Evolutionary conservation across 2,329 filamentous ascomycete genomes (phyloP).

Genomic region (Nigrospora oryzae): DNA sequence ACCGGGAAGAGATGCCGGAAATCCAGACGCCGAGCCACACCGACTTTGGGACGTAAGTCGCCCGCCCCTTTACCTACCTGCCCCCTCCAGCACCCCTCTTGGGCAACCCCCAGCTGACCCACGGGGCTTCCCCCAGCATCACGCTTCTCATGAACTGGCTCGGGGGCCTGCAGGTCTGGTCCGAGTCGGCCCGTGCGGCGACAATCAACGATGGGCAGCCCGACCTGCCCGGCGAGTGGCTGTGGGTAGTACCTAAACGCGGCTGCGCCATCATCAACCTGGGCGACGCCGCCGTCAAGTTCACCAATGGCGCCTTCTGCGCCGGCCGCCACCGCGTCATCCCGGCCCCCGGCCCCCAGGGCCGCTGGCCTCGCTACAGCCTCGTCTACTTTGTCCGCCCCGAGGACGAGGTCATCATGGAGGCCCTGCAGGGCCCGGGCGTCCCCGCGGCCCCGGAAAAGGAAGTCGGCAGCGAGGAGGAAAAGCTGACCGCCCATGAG

Average conservation of each 20-base stretch:
- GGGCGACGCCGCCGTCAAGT: constrained; percentile 27
- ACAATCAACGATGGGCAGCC: constrained; percentile 14
- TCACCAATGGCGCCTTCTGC: constrained; percentile 22
- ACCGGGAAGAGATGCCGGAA: constrained; percentile 18
- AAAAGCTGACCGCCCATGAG: constrained; percentile 14
- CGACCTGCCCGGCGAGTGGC: constrained; percentile 20
- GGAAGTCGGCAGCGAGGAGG: constrained; percentile 10
- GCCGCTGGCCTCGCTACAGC: constrained; percentile 21
- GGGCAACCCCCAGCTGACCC: no score
- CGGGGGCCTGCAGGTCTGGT: constrained; percentile 27
- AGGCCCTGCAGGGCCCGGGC: constrained; percentile 11
- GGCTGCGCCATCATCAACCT: constrained; percentile 29
- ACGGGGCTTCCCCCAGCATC: no score
- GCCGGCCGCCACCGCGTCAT: constrained; percentile 26
- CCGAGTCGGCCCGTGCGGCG: constrained; percentile 16
- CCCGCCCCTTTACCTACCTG: neutral
- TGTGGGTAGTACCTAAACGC: constrained; percentile 24
- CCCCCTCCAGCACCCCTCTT: neutral
- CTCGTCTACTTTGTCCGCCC: constrained; percentile 26
- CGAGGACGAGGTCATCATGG: constrained; percentile 20
- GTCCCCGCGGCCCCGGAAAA: constrained; percentile 5
- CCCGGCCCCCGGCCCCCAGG: constrained; percentile 20
- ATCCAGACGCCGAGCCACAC: constrained; percentile 24
- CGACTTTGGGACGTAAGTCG: constrained; percentile 25
- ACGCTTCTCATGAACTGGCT: constrained; percentile 30